Evolutionary conservation across 2,329 filamentous ascomycete species (phyloP).

Genomic region (Cytospora piceae): DNA sequence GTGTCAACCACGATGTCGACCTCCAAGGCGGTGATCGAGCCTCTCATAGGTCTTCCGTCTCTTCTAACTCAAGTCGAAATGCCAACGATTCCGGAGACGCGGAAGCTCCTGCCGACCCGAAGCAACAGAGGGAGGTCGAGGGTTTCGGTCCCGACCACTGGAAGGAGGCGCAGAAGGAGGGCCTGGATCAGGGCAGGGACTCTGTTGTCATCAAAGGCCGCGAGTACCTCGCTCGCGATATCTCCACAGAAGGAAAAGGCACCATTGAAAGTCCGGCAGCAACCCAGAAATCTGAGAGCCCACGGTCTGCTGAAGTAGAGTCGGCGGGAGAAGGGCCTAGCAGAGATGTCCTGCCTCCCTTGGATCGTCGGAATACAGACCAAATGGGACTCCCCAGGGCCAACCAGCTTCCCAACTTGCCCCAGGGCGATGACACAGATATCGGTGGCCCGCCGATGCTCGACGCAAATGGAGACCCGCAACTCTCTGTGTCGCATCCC

Average conservation of each 20-base stretch:
- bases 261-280: constrained; percentile 54
- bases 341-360: constrained; percentile 45
- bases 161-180: constrained; percentile 65
- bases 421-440: constrained; percentile 75
- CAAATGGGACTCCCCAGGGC: constrained; percentile 69
- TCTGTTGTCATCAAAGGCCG: constrained; percentile 68
- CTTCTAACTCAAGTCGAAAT: constrained; percentile 1
- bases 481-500: constrained; percentile 51
- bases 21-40: constrained; percentile 46
- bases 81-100: constrained; percentile 49
- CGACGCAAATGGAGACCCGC: constrained; percentile 56
- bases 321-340: constrained; percentile 53
- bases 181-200: constrained; percentile 68
- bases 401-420: constrained; percentile 72
- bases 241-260: constrained; percentile 67
- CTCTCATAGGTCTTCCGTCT: constrained; percentile 42
- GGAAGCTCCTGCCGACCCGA: constrained; percentile 61
- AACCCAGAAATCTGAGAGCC: constrained; percentile 17
- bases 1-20: constrained; percentile 77
- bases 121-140: constrained; percentile 74
- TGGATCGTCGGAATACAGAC: constrained; percentile 65
- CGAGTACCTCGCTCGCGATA: constrained; percentile 71
- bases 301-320: constrained; percentile 37
- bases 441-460: constrained; percentile 74
- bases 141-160: constrained; percentile 79